Evolutionary conservation across 257 asterid species (phyloP).

Genomic region (Nicotiana paniculata): DNA sequence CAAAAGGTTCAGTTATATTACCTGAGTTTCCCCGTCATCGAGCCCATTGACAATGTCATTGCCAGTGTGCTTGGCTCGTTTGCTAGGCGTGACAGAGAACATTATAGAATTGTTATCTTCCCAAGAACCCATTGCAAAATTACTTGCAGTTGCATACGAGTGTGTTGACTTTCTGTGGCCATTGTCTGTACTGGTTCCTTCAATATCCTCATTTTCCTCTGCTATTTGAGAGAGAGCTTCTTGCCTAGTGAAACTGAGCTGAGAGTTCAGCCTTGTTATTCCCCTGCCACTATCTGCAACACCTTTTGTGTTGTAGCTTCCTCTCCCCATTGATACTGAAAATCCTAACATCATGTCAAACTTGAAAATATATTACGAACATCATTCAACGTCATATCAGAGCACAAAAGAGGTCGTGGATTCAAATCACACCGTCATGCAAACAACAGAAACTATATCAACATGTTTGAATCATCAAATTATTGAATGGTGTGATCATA

Average conservation of each 20-base stretch:
- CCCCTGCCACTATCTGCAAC: conserved; percentile 23
- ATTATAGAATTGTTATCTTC: conserved; percentile 36
- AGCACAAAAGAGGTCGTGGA: too few relatives aligned
- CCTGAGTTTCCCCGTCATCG: conserved; percentile 59
- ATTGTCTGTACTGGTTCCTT: conserved; percentile 8
- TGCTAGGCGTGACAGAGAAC: conserved; percentile 46
- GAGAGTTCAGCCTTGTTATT: conserved; percentile 65
- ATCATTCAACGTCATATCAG: too few relatives aligned
- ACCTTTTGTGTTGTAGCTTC: conserved; percentile 37
- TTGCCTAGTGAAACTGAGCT: conserved; percentile 55
- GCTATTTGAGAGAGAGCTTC: conserved; percentile 58
- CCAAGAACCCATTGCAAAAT: conserved; percentile 51
- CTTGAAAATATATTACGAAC: neutral
- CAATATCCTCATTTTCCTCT: conserved; percentile 38
- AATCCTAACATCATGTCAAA: conserved; percentile 36
- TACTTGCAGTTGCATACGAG: conserved; percentile 26
- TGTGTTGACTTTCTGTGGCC: conserved; percentile 29
- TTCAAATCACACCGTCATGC: too few relatives aligned
- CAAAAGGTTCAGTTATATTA: conserved; percentile 11
- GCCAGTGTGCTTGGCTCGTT: conserved; percentile 27
- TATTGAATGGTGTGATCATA: too few relatives aligned
- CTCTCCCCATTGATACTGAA: conserved; percentile 44
- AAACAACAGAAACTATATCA: too few relatives aligned
- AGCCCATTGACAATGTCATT: conserved; percentile 20
- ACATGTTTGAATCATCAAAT: too few relatives aligned